Percentiles rank a stretch among this genome's conserved stretches.
Conservation (phyloP, 495 filamentous ascomycete genomes). For the Penicillium maclennaniae region DNA sequence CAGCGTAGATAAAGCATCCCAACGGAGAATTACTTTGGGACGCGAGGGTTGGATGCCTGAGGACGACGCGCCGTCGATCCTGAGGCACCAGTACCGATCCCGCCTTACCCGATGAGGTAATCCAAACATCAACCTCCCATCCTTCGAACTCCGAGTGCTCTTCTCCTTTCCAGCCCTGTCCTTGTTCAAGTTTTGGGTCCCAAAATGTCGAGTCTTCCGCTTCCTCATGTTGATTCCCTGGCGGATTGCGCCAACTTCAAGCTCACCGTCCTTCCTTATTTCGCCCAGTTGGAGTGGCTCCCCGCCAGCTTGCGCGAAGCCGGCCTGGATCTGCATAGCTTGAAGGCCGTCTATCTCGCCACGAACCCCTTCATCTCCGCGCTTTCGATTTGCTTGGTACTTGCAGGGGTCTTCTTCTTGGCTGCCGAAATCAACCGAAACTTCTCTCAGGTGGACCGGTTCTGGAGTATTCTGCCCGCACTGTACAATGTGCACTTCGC, state of each 20-base stretch:
- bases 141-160: neutral
- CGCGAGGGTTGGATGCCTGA: constrained; percentile 17
- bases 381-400: constrained; percentile 63
- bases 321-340: constrained; percentile 50
- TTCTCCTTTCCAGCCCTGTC: neutral
- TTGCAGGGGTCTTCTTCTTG: constrained; percentile 67
- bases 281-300: constrained; percentile 72
- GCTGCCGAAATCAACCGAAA: constrained; percentile 82
- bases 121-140: constrained; percentile 15
- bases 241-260: constrained; percentile 69
- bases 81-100: constrained; percentile 14
- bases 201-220: constrained; percentile 51
- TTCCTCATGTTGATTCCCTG: constrained; percentile 66
- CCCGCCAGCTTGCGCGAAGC: constrained; percentile 58
- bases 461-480: constrained; percentile 86
- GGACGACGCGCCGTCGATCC: constrained; percentile 15
- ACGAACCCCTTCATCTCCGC: constrained; percentile 86
- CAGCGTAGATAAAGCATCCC: constrained; percentile 7
- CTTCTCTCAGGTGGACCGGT: constrained; percentile 89
- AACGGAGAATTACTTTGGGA: constrained; percentile 14
- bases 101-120: constrained; percentile 27
- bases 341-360: constrained; percentile 67
- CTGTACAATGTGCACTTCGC: constrained; percentile 87
- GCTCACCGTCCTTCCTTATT: constrained; percentile 68
- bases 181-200: neutral